Conservation (phyloP, 768 basidiomycete species). For the Phylloporus sp. region DNA sequence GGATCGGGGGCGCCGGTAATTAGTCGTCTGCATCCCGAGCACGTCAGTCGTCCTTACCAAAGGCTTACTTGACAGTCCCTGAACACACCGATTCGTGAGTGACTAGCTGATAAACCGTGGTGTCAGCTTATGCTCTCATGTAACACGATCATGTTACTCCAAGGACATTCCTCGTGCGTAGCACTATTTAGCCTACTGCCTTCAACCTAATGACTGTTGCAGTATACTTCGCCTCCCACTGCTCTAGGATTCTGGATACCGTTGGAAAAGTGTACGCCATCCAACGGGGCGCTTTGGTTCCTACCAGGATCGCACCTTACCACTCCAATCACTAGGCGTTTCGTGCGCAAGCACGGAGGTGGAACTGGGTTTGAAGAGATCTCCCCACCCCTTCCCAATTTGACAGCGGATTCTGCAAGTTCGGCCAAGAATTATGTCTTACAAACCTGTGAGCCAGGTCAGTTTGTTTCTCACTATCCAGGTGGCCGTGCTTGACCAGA, state of each 20-base stretch:
- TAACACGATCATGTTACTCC: background rate
- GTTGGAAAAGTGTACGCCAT: slow-evolving; percentile 77
- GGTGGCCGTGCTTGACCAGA: background rate
- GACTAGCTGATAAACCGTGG: background rate
- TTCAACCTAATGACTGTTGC: slow-evolving; percentile 15
- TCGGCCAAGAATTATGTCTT: slow-evolving; percentile 49
- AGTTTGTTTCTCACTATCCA: background rate
- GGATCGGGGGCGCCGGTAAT: slow-evolving; percentile 88
- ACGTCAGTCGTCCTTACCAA: background rate
- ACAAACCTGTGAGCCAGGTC: slow-evolving; percentile 72
- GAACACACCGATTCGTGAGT: slow-evolving; percentile 92
- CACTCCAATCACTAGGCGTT: slow-evolving; percentile 72
- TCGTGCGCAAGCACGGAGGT: slow-evolving; percentile 67
- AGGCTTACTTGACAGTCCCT: slow-evolving; percentile 48
- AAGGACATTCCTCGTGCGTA: slow-evolving; percentile 69
- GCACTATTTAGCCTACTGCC: no score
- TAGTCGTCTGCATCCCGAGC: background rate
- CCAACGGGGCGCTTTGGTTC: slow-evolving; percentile 85
- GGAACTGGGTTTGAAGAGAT: slow-evolving; percentile 85
- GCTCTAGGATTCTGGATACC: slow-evolving; percentile 98
- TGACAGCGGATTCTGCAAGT: slow-evolving; percentile 2
- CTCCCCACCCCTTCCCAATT: slow-evolving; percentile 23
- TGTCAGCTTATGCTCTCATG: background rate
- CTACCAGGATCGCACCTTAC: slow-evolving; percentile 85
- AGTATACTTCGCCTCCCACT: slow-evolving; percentile 90